A percentile compares a stretch with the other conserved stretches of the same genome.
Evolutionary conservation across 2,329 filamentous ascomycete species (phyloP).

Genomic region (Pezicula radicicola): DNA sequence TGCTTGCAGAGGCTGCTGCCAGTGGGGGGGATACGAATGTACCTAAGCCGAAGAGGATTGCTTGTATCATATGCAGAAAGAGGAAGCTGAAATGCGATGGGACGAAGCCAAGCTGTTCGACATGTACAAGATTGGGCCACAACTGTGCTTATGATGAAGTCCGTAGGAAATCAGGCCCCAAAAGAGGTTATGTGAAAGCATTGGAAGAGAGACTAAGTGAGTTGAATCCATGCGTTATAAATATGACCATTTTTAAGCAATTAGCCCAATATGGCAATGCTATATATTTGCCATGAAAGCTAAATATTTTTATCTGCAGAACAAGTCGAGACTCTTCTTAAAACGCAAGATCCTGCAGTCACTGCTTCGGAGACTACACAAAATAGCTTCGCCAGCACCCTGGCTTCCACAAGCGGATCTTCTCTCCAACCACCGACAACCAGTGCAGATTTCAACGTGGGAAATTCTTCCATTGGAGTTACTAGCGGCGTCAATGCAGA

Average conservation of each 20-base stretch:
- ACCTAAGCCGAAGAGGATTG: conserved; percentile 86
- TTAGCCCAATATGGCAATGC: conserved; percentile 9
- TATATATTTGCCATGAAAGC: conserved; percentile 1
- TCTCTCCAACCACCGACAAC: conserved; percentile 17
- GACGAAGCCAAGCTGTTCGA: conserved; percentile 61
- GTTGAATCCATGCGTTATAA: conserved; percentile 59
- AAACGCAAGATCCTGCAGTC: conserved; percentile 62
- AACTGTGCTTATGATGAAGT: conserved; percentile 68
- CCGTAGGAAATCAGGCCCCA: conserved; percentile 68
- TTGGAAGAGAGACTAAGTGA: conserved; percentile 87
- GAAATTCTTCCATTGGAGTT: conserved; percentile 46
- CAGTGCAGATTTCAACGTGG: conserved; percentile 37
- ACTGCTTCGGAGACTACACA: conserved; percentile 13
- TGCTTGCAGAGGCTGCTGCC: conserved; percentile 32
- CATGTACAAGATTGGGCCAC: conserved; percentile 62
- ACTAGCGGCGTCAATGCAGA: conserved; percentile 46
- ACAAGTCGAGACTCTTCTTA: conserved; percentile 89
- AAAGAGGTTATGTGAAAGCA: conserved; percentile 66
- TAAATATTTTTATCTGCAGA: conserved; percentile 46
- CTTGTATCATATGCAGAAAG: conserved; percentile 90
- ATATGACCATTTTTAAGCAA: conserved; percentile 45
- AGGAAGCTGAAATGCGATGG: conserved; percentile 79
- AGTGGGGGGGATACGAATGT: conserved; percentile 53
- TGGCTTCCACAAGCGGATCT: conserved; percentile 12
- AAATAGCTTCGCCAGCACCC: conserved; percentile 15